Conservation (phyloP, 441 rosid genomes). For the Populus tomentosa region DNA sequence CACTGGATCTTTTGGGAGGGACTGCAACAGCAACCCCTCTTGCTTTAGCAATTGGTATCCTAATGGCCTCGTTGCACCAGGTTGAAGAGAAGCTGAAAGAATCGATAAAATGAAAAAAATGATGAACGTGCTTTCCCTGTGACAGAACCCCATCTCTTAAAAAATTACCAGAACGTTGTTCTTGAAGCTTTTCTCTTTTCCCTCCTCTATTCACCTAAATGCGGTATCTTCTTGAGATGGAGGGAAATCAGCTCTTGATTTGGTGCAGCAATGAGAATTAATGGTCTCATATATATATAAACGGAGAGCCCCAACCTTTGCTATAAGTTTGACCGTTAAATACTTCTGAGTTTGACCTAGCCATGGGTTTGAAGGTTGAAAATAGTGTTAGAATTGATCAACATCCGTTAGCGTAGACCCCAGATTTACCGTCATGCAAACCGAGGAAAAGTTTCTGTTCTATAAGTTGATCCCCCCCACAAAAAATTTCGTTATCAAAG, state of each 20-base stretch:
- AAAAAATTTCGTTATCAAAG: background rate
- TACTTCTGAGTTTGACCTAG: slow-evolving; percentile 20
- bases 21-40: background rate
- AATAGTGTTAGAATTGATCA: slow-evolving; percentile 2
- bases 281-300: background rate
- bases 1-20: slow-evolving; percentile 17
- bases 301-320: background rate
- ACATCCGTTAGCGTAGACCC: background rate
- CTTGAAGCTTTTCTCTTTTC: background rate
- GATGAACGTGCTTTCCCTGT: background rate
- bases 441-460: background rate
- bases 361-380: slow-evolving; percentile 21
- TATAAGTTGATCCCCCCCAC: no score
- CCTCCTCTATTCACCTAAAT: background rate
- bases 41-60: slow-evolving; percentile 1
- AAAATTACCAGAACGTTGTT: background rate
- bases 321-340: background rate
- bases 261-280: background rate
- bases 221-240: background rate
- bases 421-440: background rate
- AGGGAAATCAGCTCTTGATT: background rate
- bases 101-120: slow-evolving; percentile 11
- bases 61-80: slow-evolving; percentile 29
- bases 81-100: slow-evolving; percentile 25
- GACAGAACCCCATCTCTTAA: slow-evolving; percentile 13